Evolutionary conservation across 164 flowering plant species (phyloP).

Genomic region (Annona cherimola): DNA sequence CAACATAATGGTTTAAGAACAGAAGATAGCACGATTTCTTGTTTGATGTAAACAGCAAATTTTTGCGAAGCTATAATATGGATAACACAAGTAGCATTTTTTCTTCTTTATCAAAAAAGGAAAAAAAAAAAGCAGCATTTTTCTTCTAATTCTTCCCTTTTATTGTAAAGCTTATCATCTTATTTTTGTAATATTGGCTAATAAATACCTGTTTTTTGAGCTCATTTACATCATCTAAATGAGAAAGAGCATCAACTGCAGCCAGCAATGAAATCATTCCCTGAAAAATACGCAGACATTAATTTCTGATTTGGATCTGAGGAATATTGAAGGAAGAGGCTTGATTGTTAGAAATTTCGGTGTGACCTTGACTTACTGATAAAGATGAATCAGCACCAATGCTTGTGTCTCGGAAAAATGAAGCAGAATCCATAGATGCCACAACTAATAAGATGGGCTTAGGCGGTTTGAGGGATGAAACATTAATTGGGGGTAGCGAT

Average conservation of each 20-base stretch:
- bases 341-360: neutral
- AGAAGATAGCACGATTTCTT: neutral
- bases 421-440: constrained; percentile 86
- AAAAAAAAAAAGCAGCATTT: no score
- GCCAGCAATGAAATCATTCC: constrained; percentile 91
- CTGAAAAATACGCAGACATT: constrained; percentile 28
- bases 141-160: neutral
- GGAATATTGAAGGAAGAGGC: neutral
- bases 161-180: neutral
- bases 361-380: constrained; percentile 56
- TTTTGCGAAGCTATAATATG: neutral
- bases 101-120: no score
- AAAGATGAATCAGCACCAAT: constrained; percentile 90
- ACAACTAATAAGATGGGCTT: constrained; percentile 60
- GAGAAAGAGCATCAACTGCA: constrained; percentile 92
- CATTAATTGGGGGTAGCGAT: constrained; percentile 73
- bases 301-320: neutral
- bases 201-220: constrained; percentile 65
- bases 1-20: neutral
- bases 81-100: neutral
- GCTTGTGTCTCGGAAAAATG: constrained; percentile 91
- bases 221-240: constrained; percentile 42
- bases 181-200: neutral
- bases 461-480: constrained; percentile 35
- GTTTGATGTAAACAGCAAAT: neutral